Evolutionary conservation across 805 yeast genomes (phyloP), one percentile per base, ranked within the genome.

Genomic region (Saturnispora silvae): DNA sequence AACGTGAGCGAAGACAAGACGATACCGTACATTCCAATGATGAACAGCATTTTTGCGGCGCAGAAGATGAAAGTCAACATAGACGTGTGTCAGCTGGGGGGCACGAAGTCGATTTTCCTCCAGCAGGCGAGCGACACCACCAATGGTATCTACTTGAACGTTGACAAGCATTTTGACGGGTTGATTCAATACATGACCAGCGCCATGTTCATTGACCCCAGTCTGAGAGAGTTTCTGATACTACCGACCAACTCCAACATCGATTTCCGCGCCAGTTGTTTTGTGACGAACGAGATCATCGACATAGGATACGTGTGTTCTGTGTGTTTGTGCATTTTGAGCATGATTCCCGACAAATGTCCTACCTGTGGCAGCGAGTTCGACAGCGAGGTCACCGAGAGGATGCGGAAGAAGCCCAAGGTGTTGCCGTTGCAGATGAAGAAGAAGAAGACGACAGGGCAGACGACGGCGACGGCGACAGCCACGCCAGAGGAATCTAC

Each of bases 101-200:
- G 10, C 8, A 7, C 51, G 7, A 74, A 74, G 44, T 77, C 94
- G 1, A 81, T 94, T 3, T 89, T 86, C 53, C 61, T 92, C 42
- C 97, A 92, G 54, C 98, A 92, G 54, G 96, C 97, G 0, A 73
- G 94, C 0, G 98, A 92, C 60, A 85, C 95, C 7, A 89, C 98
- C 0, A 74, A 78, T 46, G 99, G 99, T 3, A 77, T 86, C 1
- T 92, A 89, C 53, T 64, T 89, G 40, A 67, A 65, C 40, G 68
- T 89, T 17, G n/a, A n/a, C n/a, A 68, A 67, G 3, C 70, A 77
- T 40, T 81, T 89, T 1, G 60, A 64, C 31, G 97, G 96, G 0
- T 60, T 92, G 30, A 72, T 87, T 2, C 96, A 89, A 53, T 83
- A 84, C 47, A 64, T 92, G 24, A 54, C 76, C 3, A 80, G 94